These are phyloP conservation scores for Podila clonocystis DNA, from an alignment of 192 early-diverging fungal genomes.

Conservation along the genomic window DNA sequence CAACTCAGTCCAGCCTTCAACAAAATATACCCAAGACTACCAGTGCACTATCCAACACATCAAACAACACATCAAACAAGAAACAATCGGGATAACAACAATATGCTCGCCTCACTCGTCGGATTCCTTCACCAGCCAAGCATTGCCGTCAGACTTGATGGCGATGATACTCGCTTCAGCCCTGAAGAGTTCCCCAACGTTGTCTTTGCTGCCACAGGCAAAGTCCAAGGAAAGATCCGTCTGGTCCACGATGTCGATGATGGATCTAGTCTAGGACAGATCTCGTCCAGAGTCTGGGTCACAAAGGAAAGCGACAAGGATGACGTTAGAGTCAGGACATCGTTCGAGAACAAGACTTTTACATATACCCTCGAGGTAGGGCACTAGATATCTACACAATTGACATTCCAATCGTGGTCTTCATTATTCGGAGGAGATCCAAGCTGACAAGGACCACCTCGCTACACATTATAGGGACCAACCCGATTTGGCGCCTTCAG, in stretches of 20 bases:
- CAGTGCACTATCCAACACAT: not conserved
- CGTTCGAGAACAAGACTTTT: constrained; percentile 26
- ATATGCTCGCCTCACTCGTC: constrained; percentile 42
- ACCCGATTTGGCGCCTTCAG: constrained; percentile 24
- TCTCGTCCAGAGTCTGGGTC: constrained; percentile 46
- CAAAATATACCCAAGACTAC: not conserved
- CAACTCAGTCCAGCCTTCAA: not conserved
- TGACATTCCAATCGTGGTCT: not conserved
- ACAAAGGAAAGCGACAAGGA: constrained; percentile 44
- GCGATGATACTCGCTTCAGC: constrained; percentile 41
- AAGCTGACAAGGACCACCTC: not conserved
- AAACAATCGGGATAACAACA: too few species aligned
- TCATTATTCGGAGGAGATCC: not conserved
- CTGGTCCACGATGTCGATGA: constrained; percentile 29
- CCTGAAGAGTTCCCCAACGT: constrained; percentile 38
- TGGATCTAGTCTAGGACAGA: constrained; percentile 18
- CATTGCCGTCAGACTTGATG: constrained; percentile 27
- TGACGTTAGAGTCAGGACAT: constrained; percentile 15
- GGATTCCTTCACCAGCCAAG: constrained; percentile 43
- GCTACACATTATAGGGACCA: constrained; percentile 23
- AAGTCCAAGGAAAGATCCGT: constrained; percentile 41
- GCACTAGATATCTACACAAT: not conserved
- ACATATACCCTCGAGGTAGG: constrained; percentile 33
- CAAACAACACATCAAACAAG: not conserved
- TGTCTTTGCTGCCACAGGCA: constrained; percentile 18